Percentiles rank a stretch among this genome's conserved stretches.
These are phyloP conservation scores for Chenopodium album DNA, from an alignment of 148 eudicot species.

Conservation along the genomic window DNA sequence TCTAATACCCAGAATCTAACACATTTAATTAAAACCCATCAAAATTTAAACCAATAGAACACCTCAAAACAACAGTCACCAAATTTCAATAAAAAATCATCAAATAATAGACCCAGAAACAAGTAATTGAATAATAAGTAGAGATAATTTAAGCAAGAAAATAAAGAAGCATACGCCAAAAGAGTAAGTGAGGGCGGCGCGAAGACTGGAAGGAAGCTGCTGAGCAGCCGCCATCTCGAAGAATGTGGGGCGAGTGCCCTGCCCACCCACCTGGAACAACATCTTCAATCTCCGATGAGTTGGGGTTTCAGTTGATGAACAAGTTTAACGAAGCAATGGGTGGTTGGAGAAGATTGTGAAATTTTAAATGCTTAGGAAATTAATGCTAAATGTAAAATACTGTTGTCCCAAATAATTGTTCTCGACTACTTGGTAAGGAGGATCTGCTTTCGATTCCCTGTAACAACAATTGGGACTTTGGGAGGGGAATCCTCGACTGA, in stretches of 20 bases:
- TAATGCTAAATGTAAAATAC: too few relatives aligned
- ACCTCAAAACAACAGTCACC: background rate
- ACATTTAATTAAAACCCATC: background rate
- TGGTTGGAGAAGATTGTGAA: too few relatives aligned
- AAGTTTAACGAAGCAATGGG: too few relatives aligned
- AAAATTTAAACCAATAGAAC: too few relatives aligned
- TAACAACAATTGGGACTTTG: too few relatives aligned
- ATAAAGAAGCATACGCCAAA: conserved; percentile 58
- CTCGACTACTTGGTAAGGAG: too few relatives aligned
- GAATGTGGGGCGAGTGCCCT: conserved; percentile 90
- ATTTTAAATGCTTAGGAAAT: too few relatives aligned
- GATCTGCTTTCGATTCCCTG: too few relatives aligned
- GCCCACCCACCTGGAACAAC: conserved; percentile 98
- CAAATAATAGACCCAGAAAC: background rate
- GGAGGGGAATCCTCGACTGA: too few relatives aligned
- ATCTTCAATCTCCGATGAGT: conserved; percentile 26
- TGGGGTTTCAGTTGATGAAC: background rate
- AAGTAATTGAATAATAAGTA: background rate
- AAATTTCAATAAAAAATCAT: background rate
- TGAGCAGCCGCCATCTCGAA: conserved; percentile 99
- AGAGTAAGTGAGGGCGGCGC: conserved; percentile 90
- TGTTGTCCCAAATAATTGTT: too few relatives aligned
- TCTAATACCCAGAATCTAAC: background rate
- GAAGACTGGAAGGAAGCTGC: conserved; percentile 90
- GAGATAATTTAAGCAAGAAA: background rate